Base-by-base conservation (phyloP, 805 yeast species). In the Tetrapisispora namnaoensis region DNA sequence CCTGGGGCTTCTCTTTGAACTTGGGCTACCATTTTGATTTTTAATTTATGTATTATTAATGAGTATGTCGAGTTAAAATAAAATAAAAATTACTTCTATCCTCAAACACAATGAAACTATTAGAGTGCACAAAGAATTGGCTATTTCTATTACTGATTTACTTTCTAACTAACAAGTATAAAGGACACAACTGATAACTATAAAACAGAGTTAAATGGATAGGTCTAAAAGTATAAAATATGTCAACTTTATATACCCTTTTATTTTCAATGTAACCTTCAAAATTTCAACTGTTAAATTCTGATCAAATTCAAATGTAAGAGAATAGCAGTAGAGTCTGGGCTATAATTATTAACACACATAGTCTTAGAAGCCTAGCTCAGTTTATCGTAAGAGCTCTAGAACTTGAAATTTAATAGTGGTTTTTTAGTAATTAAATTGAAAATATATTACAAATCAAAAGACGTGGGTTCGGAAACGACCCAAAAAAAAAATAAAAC, bases 1-100 rank as follows among this genome's bases (percentile, higher is more conserved):
- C 80, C 60, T 72, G 99, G 99, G 67, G 99, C 99, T 70, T 91
- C 96, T 71, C 88, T 82, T 77, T 89, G 96, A 66, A 91, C 87
- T 65, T 75, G 74, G 55, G 95, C 89, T 69, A 81, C 89, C 97
- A 90, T 91, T 45, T 38, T 39, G 22, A 39, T 21, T 16, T 22
- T 16, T 24, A 6, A 6, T 4, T 32, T 6, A 32, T 32, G 13
- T 32, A 32, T 8, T 32, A 7, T 7, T 32, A 13, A 5, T 32
- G n/a, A 32, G 11, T 24, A 6, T 24, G 28, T 24, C n/a, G n/a
- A 24, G 28, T 8, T 24, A 24, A 24, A 24, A 13, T 32, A 14
- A 32, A 32, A 32, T 32, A 32, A 14, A 4, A 6, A 7, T 32
- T 32, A 4, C 11, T 5, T 13, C 14, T 13, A 6, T 7, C 35